Evolutionary conservation across 495 filamentous ascomycete genomes (phyloP), one percentile per base, ranked within the genome.

Genomic region (Peziza echinospora): DNA sequence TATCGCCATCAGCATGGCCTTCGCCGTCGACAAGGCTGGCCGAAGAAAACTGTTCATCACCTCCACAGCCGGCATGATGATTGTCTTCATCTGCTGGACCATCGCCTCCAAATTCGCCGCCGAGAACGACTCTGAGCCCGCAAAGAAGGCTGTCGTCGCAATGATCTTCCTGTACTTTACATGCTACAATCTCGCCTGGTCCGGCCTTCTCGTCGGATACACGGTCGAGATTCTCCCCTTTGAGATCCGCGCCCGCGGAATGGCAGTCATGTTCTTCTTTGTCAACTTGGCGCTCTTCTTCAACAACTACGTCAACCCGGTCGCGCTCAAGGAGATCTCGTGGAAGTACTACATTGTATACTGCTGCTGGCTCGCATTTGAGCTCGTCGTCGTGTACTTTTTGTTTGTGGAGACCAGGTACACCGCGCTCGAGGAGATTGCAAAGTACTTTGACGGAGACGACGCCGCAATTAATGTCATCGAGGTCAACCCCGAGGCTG

Each of bases 381-480:
- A 70, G 51, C 50, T 71, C 1, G 26, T 60, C 41, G 60, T 70
- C 26, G 60, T 68, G 30, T 67, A 49, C 37, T 56, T 61, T 47
- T 64, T 62, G 47, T 70, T 65, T 46, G 63, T 68, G 42, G 67
- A 70, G 54, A 71, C 68, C 42, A 59, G 62, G n/a, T 64, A 65
- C 45, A 62, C 64, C 13, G 55, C 64, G 5, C 59, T 71, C 44
- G 67, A 71, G 45, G 68, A 71, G 50, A 69, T 71, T 45, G 61
- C 63, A 23, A 64, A 63, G 44, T 57, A 64, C 49, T 69, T 69
- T 51, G 67, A 69, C 50, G 66, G 63, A 21, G 55, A 58, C 21
- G 55, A 51, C 44, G 59, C 56, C 1, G 24, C 21, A 5, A 41
- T 42, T 16, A 53, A 40, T 30, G 47, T 8, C 26, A 8, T 56